A percentile compares a stretch with the other conserved stretches of the same genome.
Evolutionary conservation across 345 rosid species (phyloP).

Genomic region (Arabidopsis arenosa): DNA sequence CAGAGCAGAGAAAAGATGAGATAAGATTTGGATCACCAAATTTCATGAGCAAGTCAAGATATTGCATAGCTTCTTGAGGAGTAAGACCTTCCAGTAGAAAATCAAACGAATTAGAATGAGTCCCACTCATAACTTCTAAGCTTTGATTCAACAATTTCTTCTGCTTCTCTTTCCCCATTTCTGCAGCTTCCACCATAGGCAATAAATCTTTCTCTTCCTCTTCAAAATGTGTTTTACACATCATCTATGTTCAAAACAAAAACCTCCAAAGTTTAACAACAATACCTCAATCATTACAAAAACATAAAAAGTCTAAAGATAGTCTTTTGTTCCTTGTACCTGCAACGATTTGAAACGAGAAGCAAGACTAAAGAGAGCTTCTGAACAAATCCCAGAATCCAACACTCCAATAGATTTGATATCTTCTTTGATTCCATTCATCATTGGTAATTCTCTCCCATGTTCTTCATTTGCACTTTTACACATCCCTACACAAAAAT

Average conservation of each 20-base stretch:
- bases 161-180: conserved; percentile 61
- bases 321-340: conserved; percentile 38
- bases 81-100: conserved; percentile 61
- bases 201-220: conserved; percentile 67
- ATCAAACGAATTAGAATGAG: conserved; percentile 59
- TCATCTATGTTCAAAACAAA: conserved; percentile 44
- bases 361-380: conserved; percentile 56
- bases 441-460: conserved; percentile 70
- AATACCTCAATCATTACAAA: background rate
- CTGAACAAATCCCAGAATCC: conserved; percentile 55
- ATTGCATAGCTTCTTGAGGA: conserved; percentile 72
- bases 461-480: conserved; percentile 68
- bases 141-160: conserved; percentile 53
- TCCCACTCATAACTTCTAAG: conserved; percentile 59
- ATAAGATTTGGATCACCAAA: conserved; percentile 48
- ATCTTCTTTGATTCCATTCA: conserved; percentile 78
- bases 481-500: conserved; percentile 56
- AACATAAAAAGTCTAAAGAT: too few species aligned
- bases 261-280: background rate
- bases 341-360: conserved; percentile 60
- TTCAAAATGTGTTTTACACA: conserved; percentile 62
- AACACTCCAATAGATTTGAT: conserved; percentile 69
- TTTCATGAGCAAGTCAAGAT: conserved; percentile 55
- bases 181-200: conserved; percentile 71
- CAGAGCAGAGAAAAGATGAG: conserved; percentile 32